A percentile compares a stretch with the other conserved stretches of the same genome.
phyloP scores from a whole-genome alignment of 2,329 filamentous ascomycete species.

The Penicillium capsulatum region DNA sequence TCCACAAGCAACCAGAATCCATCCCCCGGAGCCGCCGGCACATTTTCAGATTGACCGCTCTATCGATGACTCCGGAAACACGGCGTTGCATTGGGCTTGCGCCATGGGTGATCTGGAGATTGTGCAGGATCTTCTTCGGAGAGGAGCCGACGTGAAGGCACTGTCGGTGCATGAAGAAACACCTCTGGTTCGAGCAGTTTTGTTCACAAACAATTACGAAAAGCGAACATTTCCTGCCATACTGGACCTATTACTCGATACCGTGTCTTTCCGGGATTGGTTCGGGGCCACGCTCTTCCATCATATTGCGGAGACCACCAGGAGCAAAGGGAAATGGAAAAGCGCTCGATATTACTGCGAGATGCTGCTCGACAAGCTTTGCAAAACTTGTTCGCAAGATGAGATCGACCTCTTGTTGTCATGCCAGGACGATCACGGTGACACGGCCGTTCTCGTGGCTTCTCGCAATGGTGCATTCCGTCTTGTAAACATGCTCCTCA shows the following conservation, averaged over 20 bases:
- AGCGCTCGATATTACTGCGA: constrained; percentile 93
- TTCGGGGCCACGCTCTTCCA: constrained; percentile 87
- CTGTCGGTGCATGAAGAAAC: constrained; percentile 74
- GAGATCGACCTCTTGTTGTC: constrained; percentile 77
- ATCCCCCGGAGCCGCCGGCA: constrained; percentile 71
- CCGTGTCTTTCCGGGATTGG: constrained; percentile 73
- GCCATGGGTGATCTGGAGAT: constrained; percentile 96
- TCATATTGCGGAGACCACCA: constrained; percentile 85
- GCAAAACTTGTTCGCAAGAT: constrained; percentile 69
- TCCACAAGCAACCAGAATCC: constrained; percentile 54
- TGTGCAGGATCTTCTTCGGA: constrained; percentile 78
- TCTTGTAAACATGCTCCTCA: constrained; percentile 62
- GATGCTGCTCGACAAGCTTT: constrained; percentile 79
- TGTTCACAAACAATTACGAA: constrained; percentile 96
- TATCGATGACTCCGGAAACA: constrained; percentile 92
- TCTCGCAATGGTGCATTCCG: constrained; percentile 84
- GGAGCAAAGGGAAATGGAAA: constrained; percentile 77
- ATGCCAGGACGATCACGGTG: constrained; percentile 76
- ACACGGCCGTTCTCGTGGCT: constrained; percentile 84
- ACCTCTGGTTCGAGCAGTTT: constrained; percentile 86
- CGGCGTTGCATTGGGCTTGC: constrained; percentile 92
- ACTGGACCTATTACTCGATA: constrained; percentile 76
- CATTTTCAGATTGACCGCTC: constrained; percentile 84
- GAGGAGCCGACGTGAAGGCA: constrained; percentile 69
- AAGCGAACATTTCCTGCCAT: constrained; percentile 85